These are phyloP conservation scores for Phoma sp. DNA, from an alignment of 2,329 filamentous ascomycete species.

Conservation along the genomic window DNA sequence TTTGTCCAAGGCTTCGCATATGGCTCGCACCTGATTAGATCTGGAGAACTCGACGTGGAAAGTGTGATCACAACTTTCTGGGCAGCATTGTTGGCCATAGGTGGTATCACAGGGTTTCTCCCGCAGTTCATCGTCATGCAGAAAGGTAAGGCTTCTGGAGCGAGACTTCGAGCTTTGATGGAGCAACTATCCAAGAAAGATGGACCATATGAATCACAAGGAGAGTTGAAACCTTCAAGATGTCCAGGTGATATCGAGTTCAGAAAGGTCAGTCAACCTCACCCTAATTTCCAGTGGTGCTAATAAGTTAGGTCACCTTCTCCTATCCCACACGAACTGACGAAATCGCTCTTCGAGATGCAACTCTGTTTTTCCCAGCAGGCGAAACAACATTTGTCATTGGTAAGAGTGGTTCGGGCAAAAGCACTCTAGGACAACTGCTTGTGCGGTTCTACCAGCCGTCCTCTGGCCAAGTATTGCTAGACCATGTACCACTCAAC, in stretches of 20 bases:
- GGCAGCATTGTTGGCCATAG: constrained; percentile 76
- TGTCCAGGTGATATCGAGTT: constrained; percentile 76
- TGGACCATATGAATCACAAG: constrained; percentile 21
- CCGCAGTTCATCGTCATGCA: constrained; percentile 79
- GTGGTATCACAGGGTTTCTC: constrained; percentile 75
- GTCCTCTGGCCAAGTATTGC: constrained; percentile 66
- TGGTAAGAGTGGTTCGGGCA: constrained; percentile 87
- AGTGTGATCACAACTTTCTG: constrained; percentile 86
- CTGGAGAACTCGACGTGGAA: constrained; percentile 66
- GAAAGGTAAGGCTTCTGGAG: constrained; percentile 79
- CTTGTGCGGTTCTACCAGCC: constrained; percentile 80
- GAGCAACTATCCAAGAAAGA: constrained; percentile 43
- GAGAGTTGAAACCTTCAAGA: constrained; percentile 29
- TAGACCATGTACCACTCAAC: constrained; percentile 72
- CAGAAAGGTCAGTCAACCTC: constrained; percentile 63
- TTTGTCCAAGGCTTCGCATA: constrained; percentile 94
- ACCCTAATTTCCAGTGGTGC: background rate
- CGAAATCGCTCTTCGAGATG: constrained; percentile 65
- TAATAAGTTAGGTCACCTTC: constrained; percentile 71
- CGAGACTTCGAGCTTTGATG: constrained; percentile 62
- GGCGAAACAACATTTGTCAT: constrained; percentile 81
- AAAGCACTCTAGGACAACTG: constrained; percentile 85
- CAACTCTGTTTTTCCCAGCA: constrained; percentile 73
- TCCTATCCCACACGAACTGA: constrained; percentile 76
- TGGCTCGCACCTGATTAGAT: constrained; percentile 72